Percentiles rank a stretch among this genome's conserved stretches.
phyloP scores from a whole-genome alignment of 139 green algal genomes.

The Micractinium sp. region DNA sequence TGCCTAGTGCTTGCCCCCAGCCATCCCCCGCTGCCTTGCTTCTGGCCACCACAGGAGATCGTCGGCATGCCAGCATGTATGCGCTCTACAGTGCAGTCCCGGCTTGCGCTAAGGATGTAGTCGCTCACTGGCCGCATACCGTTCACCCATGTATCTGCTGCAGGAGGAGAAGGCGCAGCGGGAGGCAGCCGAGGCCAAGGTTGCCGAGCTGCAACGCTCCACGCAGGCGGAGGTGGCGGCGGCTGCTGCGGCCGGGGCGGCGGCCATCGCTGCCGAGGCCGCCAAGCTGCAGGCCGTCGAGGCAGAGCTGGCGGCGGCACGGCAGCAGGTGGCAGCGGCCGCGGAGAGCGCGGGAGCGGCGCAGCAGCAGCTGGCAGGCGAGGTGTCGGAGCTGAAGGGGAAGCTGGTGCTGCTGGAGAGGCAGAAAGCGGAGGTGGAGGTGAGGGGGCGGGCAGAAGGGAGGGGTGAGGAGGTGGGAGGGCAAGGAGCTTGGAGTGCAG shows the following conservation, averaged over 20 bases:
- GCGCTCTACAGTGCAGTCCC: too few species aligned
- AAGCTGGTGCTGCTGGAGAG: constrained; percentile 36
- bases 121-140: background rate
- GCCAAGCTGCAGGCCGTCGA: constrained; percentile 11
- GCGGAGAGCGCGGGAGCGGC: background rate
- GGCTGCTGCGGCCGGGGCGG: background rate
- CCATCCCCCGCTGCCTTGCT: too few species aligned
- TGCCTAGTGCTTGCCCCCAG: too few species aligned
- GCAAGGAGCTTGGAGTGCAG: background rate
- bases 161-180: constrained; percentile 53
- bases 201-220: background rate
- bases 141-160: background rate
- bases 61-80: too few species aligned
- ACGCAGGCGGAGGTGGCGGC: constrained; percentile 8
- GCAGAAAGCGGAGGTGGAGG: constrained; percentile 19
- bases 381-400: constrained; percentile 49
- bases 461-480: background rate
- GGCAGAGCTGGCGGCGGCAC: constrained; percentile 39
- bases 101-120: background rate
- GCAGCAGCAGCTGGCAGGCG: constrained; percentile 46
- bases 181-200: constrained; percentile 41
- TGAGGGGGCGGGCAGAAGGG: background rate
- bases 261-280: constrained; percentile 4
- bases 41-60: too few species aligned
- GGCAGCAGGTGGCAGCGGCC: constrained; percentile 25